Conservation (phyloP, 306 rosid species). For the Vigna reflexopilosa region DNA sequence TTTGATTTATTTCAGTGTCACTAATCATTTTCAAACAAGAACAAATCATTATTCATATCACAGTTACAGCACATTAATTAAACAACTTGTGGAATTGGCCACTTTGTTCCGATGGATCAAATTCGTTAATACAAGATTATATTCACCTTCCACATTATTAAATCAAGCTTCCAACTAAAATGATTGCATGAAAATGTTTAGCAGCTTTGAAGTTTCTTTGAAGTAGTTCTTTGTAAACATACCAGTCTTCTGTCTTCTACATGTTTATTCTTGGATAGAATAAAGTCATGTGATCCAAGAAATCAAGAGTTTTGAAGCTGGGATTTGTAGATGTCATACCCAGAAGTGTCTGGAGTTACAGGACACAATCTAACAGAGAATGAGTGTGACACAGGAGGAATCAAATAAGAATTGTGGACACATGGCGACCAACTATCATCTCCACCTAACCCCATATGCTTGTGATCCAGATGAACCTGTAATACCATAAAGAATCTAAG, state of each 20-base stretch:
- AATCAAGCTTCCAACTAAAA: slow-evolving; percentile 28
- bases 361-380: slow-evolving; percentile 76
- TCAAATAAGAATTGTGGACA: slow-evolving; percentile 69
- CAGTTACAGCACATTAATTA: slow-evolving; percentile 32
- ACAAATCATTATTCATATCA: neutral
- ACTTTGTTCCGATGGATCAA: neutral
- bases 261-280: slow-evolving; percentile 6
- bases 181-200: slow-evolving; percentile 13
- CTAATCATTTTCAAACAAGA: neutral
- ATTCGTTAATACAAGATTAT: neutral
- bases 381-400: slow-evolving; percentile 65
- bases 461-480: slow-evolving; percentile 94
- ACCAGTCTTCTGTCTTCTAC: neutral
- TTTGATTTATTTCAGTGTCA: neutral
- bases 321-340: slow-evolving; percentile 69
- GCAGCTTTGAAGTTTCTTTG: slow-evolving; percentile 7
- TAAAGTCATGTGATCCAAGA: slow-evolving; percentile 12
- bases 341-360: slow-evolving; percentile 62
- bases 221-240: slow-evolving; percentile 7
- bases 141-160: slow-evolving; percentile 21
- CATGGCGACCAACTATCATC: slow-evolving; percentile 97
- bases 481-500: slow-evolving; percentile 33
- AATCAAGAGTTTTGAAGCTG: slow-evolving; percentile 57
- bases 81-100: neutral
- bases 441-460: slow-evolving; percentile 95